A percentile compares a stretch with the other conserved stretches of the same genome.
These are phyloP conservation scores for Pyrenophora seminiperda DNA, from an alignment of 2,329 filamentous ascomycete species.

Conservation along the genomic window DNA sequence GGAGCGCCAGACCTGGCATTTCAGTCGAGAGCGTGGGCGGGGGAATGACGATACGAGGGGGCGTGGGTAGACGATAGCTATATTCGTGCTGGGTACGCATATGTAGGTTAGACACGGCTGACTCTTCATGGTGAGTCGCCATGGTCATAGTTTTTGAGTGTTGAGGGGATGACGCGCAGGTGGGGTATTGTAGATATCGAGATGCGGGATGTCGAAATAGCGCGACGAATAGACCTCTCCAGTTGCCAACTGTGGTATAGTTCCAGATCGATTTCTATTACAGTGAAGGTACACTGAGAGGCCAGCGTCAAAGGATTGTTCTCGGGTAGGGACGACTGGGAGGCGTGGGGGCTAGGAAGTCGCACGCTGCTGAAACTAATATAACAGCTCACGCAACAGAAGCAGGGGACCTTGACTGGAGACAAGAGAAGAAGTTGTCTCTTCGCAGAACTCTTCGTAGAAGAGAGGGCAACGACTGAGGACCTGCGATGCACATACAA, in stretches of 20 bases:
- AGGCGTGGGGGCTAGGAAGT: too few species aligned
- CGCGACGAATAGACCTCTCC: neutral
- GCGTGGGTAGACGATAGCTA: slow-evolving; percentile 54
- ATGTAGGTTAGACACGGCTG: slow-evolving; percentile 39
- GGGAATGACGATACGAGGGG: slow-evolving; percentile 56
- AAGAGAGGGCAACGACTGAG: neutral
- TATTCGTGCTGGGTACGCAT: slow-evolving; percentile 47
- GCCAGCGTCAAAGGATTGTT: too few species aligned
- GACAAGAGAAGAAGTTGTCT: too few species aligned
- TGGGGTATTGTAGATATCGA: neutral
- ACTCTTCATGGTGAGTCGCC: slow-evolving; percentile 29
- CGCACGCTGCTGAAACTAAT: too few species aligned
- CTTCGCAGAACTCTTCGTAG: too few species aligned
- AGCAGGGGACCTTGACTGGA: too few species aligned
- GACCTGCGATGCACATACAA: neutral
- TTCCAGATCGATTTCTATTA: neutral
- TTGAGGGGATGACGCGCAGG: neutral
- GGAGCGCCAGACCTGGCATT: slow-evolving; percentile 47
- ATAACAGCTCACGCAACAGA: too few species aligned
- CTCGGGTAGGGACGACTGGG: neutral
- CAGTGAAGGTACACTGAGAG: neutral
- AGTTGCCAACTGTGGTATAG: neutral
- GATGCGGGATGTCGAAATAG: neutral
- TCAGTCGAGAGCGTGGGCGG: slow-evolving; percentile 51
- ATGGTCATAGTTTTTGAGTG: slow-evolving; percentile 5